These are phyloP conservation scores for Penicillium salamii DNA, from an alignment of 495 filamentous ascomycete species.

Conservation along the genomic window DNA sequence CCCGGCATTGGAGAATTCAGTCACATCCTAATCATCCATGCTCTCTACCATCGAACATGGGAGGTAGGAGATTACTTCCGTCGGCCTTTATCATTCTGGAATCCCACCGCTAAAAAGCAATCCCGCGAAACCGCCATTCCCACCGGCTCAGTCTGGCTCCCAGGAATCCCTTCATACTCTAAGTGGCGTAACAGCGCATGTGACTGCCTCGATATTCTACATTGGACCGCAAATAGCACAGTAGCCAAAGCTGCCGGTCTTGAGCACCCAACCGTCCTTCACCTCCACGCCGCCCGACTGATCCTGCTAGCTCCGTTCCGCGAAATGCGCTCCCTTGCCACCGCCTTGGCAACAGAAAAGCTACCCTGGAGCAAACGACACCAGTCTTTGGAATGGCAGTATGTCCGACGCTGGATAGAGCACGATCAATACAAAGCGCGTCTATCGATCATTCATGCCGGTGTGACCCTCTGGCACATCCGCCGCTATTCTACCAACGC, in stretches of 20 bases:
- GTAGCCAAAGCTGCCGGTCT: conserved; percentile 44
- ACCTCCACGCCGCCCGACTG: conserved; percentile 50
- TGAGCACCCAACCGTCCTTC: conserved; percentile 50
- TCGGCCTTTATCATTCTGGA: conserved; percentile 47
- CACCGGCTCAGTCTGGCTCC: conserved; percentile 47
- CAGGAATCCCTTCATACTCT: conserved; percentile 46
- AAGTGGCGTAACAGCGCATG: conserved; percentile 57
- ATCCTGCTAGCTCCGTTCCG: conserved; percentile 38
- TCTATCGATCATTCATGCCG: conserved; percentile 53
- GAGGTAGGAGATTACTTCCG: conserved; percentile 48
- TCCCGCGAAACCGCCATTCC: conserved; percentile 35
- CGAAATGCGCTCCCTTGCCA: conserved; percentile 38
- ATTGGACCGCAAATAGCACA: conserved; percentile 51
- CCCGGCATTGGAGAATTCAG: conserved; percentile 45
- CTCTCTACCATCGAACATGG: conserved; percentile 49
- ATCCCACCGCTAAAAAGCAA: conserved; percentile 45
- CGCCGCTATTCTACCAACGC: conserved; percentile 45
- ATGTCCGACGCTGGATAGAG: conserved; percentile 47
- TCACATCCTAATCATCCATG: conserved; percentile 48
- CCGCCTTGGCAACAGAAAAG: conserved; percentile 28
- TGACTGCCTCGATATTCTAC: conserved; percentile 53
- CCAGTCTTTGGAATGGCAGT: conserved; percentile 39
- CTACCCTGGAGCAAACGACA: conserved; percentile 31
- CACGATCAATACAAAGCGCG: conserved; percentile 55
- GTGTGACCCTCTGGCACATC: conserved; percentile 48